A percentile compares a stretch with the other conserved stretches of the same genome.
These are phyloP conservation scores for Elongisporangium prolatum DNA, from an alignment of 352 stramenopile species.

Conservation along the genomic window DNA sequence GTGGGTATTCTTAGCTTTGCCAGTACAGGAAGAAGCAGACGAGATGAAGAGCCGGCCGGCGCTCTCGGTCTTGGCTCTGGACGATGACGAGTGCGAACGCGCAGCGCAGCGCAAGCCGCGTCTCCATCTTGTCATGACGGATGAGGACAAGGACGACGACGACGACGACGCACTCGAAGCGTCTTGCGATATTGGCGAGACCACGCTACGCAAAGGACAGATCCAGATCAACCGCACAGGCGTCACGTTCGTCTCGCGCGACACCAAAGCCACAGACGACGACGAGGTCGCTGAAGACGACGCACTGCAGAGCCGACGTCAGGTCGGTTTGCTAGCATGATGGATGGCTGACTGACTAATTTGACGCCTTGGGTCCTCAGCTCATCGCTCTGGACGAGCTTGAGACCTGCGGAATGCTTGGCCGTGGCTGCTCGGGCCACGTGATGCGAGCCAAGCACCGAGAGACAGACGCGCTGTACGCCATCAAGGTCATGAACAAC, in stretches of 20 bases:
- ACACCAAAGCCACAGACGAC: conserved; percentile 2
- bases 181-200: conserved; percentile 75
- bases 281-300: conserved; percentile 21
- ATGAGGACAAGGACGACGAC: conserved; percentile 13
- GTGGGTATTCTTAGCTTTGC: neutral
- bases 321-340: no score
- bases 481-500: conserved; percentile 70
- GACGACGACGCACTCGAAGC: conserved; percentile 47
- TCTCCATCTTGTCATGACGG: neutral
- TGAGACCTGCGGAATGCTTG: conserved; percentile 43
- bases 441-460: conserved; percentile 51
- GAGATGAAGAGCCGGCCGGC: conserved; percentile 13
- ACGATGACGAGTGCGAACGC: conserved; percentile 14
- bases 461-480: conserved; percentile 33
- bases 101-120: conserved; percentile 7
- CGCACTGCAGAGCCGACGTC: conserved; percentile 2
- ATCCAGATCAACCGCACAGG: conserved; percentile 63
- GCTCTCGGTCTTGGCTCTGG: conserved; percentile 14
- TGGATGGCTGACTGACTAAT: neutral
- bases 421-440: conserved; percentile 57
- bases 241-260: conserved; percentile 37
- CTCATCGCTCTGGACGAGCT: conserved; percentile 50
- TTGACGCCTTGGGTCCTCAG: conserved; percentile 3
- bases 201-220: conserved; percentile 53
- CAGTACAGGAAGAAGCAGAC: neutral